phyloP scores from a whole-genome alignment of 768 basidiomycete species.

The Leucosporidium creatinivorum region DNA sequence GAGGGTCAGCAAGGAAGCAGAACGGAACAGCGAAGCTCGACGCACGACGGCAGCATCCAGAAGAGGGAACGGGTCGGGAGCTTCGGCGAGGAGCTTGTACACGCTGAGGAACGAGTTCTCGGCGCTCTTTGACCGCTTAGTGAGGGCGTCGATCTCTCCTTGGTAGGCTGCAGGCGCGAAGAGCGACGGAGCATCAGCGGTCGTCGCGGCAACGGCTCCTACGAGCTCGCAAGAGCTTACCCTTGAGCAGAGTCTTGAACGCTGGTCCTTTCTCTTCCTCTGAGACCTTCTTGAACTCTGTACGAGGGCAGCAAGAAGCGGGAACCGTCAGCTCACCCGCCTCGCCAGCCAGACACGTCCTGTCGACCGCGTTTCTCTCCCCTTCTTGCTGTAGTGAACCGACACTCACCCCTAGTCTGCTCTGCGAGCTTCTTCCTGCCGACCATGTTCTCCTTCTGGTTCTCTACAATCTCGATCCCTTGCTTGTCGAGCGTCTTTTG shows the following conservation, averaged over 20 bases:
- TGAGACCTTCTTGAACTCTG: conserved; percentile 93
- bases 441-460: conserved; percentile 93
- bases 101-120: conserved; percentile 96
- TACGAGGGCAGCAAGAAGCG: neutral
- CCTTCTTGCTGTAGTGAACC: too few species aligned
- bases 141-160: conserved; percentile 89
- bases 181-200: neutral
- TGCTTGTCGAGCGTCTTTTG: conserved; percentile 90
- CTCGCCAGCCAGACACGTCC: neutral
- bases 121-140: conserved; percentile 79
- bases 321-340: neutral
- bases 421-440: conserved; percentile 91
- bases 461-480: conserved; percentile 87
- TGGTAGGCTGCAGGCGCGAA: conserved; percentile 64
- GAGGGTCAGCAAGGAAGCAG: neutral
- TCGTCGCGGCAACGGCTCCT: too few species aligned
- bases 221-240: conserved; percentile 43
- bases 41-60: conserved; percentile 85
- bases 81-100: conserved; percentile 93
- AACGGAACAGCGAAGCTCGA: conserved; percentile 4
- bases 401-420: conserved; percentile 77
- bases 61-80: conserved; percentile 93
- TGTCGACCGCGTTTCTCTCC: too few species aligned
- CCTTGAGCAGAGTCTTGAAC: conserved; percentile 84
- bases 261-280: conserved; percentile 78